Percentiles rank a stretch among this genome's conserved stretches.
phyloP scores from a whole-genome alignment of 441 rosid genomes.

The Hura crepitans region DNA sequence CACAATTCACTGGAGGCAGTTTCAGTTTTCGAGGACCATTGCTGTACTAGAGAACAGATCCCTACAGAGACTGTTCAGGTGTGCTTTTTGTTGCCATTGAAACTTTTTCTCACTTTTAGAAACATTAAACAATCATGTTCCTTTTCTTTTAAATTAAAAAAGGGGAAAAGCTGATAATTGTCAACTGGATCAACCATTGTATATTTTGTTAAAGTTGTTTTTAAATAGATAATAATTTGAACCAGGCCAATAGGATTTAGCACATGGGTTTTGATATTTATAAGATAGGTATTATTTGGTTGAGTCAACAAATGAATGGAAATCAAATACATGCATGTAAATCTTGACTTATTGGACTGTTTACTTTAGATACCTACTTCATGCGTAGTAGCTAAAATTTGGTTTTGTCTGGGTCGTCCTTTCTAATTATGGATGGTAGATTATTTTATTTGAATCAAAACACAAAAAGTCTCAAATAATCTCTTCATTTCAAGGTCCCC shows the following conservation, averaged over 20 bases:
- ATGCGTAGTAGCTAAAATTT: background rate
- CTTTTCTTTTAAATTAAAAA: background rate
- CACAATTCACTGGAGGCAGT: slow-evolving; percentile 52
- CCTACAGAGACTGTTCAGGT: slow-evolving; percentile 85
- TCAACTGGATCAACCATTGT: background rate
- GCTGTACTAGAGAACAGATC: slow-evolving; percentile 63
- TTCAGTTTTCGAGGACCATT: slow-evolving; percentile 70
- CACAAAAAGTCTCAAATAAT: background rate
- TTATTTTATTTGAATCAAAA: background rate
- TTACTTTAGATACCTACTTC: background rate
- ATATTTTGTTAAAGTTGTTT: background rate
- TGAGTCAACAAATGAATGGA: background rate
- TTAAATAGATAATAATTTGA: background rate
- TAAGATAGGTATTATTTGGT: background rate
- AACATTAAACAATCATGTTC: background rate
- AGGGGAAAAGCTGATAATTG: background rate
- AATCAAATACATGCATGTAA: background rate
- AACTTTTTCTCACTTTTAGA: slow-evolving; percentile 1
- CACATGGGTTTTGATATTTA: background rate
- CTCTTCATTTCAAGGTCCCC: background rate
- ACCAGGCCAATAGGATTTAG: background rate
- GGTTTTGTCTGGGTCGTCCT: background rate
- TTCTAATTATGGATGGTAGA: background rate
- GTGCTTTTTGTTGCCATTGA: slow-evolving; percentile 26
- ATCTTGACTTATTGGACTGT: background rate